Evolutionary conservation across 2,329 filamentous ascomycete genomes (phyloP), one percentile per base, ranked within the genome.

Genomic region (Calycina marina): DNA sequence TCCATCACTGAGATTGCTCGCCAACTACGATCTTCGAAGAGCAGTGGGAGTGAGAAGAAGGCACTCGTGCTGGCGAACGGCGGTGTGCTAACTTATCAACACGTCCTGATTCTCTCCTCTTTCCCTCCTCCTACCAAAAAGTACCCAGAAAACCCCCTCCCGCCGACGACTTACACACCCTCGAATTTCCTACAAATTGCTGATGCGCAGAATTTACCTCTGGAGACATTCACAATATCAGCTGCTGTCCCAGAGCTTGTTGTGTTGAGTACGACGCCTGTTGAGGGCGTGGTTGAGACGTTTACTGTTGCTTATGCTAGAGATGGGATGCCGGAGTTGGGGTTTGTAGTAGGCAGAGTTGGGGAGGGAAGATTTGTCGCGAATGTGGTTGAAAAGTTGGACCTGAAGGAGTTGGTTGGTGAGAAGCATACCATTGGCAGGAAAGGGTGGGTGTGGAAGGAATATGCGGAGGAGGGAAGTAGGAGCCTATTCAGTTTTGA

Each of bases 21-120:
- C 4, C 56, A 62, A 34, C 48, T 78, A 4, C 37, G 34, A 10
- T 12, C 3, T 13, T 13, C 22, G n/a, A 25, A 12, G 3, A 59
- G 72, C 6, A 45, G 48, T 6, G 57, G 58, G 0, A 58, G 55
- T 14, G 57, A 57, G 1, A 56, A 50, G 3, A 65, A 58, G 10
- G 74, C 70, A 2, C 50, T 80, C 0, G 56, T 79, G 4, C 60
- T 79, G 10, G 74, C 73, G 2, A 79, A 79, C 43, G 74, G 75
- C 1, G 75, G 75, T 0, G 60, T 71, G 17, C 40, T 76, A n/a
- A 74, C 69, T 0, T 74, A 78, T 46, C 71, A 80, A 46, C 65
- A 78, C 44, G 71, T 64, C 3, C 45, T 79, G 1, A 64, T 69
- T 28, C 52, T 80, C 1, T 74, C 70, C 0, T 60, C 54, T 0